Conservation (phyloP, 371 early-diverging fungal genomes). For the Dichotomocladium elegans region DNA sequence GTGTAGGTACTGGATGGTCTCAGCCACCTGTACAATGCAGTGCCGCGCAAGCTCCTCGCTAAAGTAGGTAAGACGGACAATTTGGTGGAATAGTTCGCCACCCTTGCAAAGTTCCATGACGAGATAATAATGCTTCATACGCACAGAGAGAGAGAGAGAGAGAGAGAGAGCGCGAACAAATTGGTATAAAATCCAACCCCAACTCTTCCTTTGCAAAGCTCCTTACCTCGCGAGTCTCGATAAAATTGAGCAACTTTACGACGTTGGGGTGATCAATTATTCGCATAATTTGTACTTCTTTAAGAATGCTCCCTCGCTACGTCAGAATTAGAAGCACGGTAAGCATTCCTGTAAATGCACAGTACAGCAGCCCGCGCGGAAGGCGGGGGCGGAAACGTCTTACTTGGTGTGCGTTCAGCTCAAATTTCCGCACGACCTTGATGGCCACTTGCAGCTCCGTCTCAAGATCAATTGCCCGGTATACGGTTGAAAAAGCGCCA, state of each 20-base stretch:
- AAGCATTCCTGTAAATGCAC: slow-evolving; percentile 16
- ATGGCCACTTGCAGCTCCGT: slow-evolving; percentile 71
- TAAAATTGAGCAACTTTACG: slow-evolving; percentile 66
- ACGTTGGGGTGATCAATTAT: slow-evolving; percentile 79
- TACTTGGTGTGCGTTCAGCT: slow-evolving; percentile 50
- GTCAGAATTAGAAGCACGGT: slow-evolving; percentile 10
- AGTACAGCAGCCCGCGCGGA: not conserved
- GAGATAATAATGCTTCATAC: slow-evolving; percentile 67
- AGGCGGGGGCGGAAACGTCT: no score
- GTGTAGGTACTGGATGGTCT: slow-evolving; percentile 85
- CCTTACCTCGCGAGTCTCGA: slow-evolving; percentile 59
- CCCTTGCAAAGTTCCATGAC: slow-evolving; percentile 80
- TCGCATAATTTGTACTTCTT: slow-evolving; percentile 88
- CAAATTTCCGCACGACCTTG: slow-evolving; percentile 71
- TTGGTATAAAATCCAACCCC: slow-evolving; percentile 3
- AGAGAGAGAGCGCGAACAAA: not conserved
- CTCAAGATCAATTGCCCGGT: slow-evolving; percentile 59
- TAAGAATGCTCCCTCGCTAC: slow-evolving; percentile 75
- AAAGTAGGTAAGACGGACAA: slow-evolving; percentile 75
- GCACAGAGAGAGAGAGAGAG: no score
- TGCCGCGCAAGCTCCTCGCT: slow-evolving; percentile 73
- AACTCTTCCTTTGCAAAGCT: not conserved
- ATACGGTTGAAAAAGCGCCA: slow-evolving; percentile 82
- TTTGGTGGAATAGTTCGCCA: slow-evolving; percentile 83
- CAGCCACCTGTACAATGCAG: slow-evolving; percentile 83